Base-by-base conservation (phyloP, 2,329 filamentous ascomycete genomes). In the Aspergillus phoenicis region DNA sequence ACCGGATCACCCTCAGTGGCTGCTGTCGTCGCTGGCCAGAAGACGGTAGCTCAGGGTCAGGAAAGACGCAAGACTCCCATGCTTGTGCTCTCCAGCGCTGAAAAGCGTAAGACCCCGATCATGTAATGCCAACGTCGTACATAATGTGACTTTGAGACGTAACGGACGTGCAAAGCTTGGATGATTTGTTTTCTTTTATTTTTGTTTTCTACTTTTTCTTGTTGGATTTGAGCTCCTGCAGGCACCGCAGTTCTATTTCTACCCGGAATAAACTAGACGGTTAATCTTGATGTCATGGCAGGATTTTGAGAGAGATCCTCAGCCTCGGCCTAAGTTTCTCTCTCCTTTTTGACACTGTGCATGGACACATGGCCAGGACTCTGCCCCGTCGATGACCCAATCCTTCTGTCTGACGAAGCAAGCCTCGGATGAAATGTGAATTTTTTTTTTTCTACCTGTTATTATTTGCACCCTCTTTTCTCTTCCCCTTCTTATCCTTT, bases 11-110 rank as follows among this genome's bases (percentile, higher is more conserved):
- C 75, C 47, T 77, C 76, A 4, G 71, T 77, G 55, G 76, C 76
- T 67, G 72, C 76, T 63, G 73, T 77, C 64, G 76, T 78, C 63
- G 76, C 76, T 58, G 73, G 87, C 72, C 81, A 78, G 84, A 87
- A 77, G 78, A 85, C 64, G 83, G 87, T 64, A 69, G 80, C 80
- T 45, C 77, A 78, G 55, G 83, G 85, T 65, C 75, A 75, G 45
- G 83, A 84, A 61, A 87, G 91, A 78, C 91, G 92, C 78, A 93
- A 89, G 82, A 90, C 90, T 68, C 90, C 92, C 57, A 89, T 93
- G 83, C 87, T 97, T 73, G 90, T 97, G 67, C 85, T 97, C 67
- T 93, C 91, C 67, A 93, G 89, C 75, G 90, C 88, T 64, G 93
- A 96, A 82, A 97, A 96, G 86, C 90, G 93, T 77, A 96, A 92